Percentiles rank a stretch among this genome's conserved stretches.
phyloP scores from a whole-genome alignment of 164 flowering plant species.

The Stephania japonica region DNA sequence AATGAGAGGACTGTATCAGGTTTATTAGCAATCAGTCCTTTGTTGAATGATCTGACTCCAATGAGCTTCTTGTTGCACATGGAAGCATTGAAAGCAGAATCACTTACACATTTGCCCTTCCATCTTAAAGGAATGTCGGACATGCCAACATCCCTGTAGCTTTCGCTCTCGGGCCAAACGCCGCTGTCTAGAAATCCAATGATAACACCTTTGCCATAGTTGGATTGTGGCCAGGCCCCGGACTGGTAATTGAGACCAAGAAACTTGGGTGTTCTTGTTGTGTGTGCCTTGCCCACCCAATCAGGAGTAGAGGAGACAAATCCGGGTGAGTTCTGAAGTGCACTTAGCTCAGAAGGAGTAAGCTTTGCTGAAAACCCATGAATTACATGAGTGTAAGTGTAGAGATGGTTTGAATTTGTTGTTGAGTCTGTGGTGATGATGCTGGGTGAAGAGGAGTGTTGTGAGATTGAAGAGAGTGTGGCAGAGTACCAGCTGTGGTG shows the following conservation, averaged over 20 bases:
- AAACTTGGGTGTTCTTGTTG: conserved; percentile 17
- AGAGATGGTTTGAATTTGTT: conserved; percentile 2
- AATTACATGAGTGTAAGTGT: conserved; percentile 6
- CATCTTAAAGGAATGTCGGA: conserved; percentile 8
- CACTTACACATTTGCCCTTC: conserved; percentile 19
- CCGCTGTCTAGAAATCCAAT: conserved; percentile 20
- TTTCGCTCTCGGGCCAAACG: conserved; percentile 23
- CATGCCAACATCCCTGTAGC: conserved; percentile 18
- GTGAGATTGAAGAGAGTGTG: conserved; percentile 1
- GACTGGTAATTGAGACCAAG: conserved; percentile 6
- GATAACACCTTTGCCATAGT: conserved; percentile 18
- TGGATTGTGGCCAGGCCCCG: conserved; percentile 18
- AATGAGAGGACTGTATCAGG: conserved; percentile 2
- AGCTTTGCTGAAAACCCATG: conserved; percentile 12
- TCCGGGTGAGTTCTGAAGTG: conserved; percentile 5
- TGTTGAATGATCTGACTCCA: conserved; percentile 17
- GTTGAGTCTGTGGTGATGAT: background rate
- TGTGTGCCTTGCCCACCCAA: background rate
- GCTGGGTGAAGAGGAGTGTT: background rate
- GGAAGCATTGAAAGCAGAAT: conserved; percentile 11
- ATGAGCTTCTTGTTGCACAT: conserved; percentile 20
- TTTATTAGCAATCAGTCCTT: conserved; percentile 11
- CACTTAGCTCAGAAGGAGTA: conserved; percentile 8
- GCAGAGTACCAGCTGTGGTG: conserved; percentile 11
- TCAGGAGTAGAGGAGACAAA: conserved; percentile 8